These are phyloP conservation scores for Thalassiosira tumida DNA, from an alignment of 352 stramenopile species.

Conservation along the genomic window DNA sequence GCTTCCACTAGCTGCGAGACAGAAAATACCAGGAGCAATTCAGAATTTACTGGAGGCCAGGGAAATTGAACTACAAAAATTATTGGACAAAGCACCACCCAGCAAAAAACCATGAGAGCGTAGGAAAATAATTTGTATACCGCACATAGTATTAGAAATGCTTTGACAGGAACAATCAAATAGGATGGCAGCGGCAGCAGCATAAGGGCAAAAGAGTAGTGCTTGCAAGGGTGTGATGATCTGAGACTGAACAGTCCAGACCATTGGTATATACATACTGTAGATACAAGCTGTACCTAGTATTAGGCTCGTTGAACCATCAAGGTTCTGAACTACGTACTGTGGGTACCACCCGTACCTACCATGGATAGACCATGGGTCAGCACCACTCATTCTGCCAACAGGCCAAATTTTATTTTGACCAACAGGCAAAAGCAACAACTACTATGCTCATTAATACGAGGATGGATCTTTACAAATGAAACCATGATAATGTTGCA, in stretches of 20 bases:
- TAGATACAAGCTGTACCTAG: too few relatives aligned
- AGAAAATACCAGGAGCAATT: constrained; percentile 47
- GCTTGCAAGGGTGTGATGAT: constrained; percentile 30
- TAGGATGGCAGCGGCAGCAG: neutral
- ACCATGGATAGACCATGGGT: too few relatives aligned
- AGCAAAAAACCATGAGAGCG: neutral
- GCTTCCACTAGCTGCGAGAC: neutral
- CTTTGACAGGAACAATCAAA: neutral
- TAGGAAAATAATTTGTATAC: neutral
- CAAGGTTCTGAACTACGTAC: too few relatives aligned
- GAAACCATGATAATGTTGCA: too few relatives aligned
- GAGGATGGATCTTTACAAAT: too few relatives aligned
- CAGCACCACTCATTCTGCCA: too few relatives aligned
- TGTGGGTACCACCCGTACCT: too few relatives aligned
- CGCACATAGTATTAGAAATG: constrained; percentile 17
- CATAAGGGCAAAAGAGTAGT: neutral
- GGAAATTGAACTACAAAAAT: constrained; percentile 34
- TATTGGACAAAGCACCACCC: constrained; percentile 74
- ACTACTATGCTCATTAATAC: too few relatives aligned
- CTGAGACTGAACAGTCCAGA: neutral
- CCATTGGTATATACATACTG: too few relatives aligned
- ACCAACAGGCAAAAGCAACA: too few relatives aligned
- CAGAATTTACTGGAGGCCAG: constrained; percentile 52
- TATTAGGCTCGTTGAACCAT: too few relatives aligned
- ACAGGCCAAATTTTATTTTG: too few relatives aligned